Evolutionary conservation across 257 asterid genomes (phyloP).

Genomic region (Verbena officinalis): DNA sequence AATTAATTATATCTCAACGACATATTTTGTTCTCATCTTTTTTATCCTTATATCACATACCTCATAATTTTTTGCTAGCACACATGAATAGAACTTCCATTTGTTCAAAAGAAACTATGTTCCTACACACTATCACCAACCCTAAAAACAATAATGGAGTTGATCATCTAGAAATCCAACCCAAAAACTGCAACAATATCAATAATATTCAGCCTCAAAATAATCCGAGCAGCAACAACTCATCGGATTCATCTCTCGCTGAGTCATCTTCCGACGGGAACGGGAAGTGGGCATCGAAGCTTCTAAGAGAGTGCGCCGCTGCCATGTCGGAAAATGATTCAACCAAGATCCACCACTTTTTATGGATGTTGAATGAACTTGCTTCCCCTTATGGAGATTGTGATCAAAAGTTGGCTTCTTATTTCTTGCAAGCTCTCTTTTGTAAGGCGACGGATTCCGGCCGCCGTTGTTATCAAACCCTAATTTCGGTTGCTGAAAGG

Average conservation of each 20-base stretch:
- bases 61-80: constrained; percentile 33
- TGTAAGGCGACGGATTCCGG: constrained; percentile 79
- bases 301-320: constrained; percentile 69
- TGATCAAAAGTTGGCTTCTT: constrained; percentile 76
- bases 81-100: constrained; percentile 59
- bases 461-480: constrained; percentile 63
- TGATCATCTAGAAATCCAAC: constrained; percentile 34
- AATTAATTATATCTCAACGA: background rate
- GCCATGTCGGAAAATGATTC: constrained; percentile 75
- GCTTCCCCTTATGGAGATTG: constrained; percentile 95
- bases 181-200: constrained; percentile 12
- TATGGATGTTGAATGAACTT: constrained; percentile 94
- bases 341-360: constrained; percentile 63
- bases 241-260: constrained; percentile 37
- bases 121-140: constrained; percentile 37
- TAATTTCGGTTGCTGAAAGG: constrained; percentile 57
- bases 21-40: constrained; percentile 29
- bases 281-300: constrained; percentile 65
- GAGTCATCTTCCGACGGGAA: constrained; percentile 36
- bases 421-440: constrained; percentile 84
- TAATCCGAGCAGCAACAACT: constrained; percentile 33
- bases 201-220: constrained; percentile 27
- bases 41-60: constrained; percentile 35
- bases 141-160: constrained; percentile 34
- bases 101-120: constrained; percentile 38